Percentiles rank a stretch among this genome's conserved stretches.
Evolutionary conservation across 1,284 basidiomycete species (phyloP).

Genomic region (Testicularia cyperi): DNA sequence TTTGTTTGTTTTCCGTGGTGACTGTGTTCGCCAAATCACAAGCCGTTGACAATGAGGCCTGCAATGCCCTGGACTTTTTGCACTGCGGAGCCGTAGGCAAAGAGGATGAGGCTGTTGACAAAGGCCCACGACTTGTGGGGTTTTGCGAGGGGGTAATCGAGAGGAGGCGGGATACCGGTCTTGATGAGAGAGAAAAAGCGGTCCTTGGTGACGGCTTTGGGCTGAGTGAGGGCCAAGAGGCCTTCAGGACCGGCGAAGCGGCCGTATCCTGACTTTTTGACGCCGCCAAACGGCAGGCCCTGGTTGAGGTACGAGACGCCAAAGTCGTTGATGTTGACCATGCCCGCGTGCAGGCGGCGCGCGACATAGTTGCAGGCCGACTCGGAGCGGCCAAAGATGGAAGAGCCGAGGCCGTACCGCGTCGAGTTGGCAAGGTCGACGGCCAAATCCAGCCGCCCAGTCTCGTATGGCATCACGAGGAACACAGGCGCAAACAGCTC

Average conservation of each 20-base stretch:
- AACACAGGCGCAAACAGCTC: conserved; percentile 57
- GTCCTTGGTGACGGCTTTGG: conserved; percentile 84
- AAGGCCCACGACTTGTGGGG: conserved; percentile 20
- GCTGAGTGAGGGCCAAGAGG: conserved; percentile 77
- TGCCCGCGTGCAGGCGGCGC: conserved; percentile 79
- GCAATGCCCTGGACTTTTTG: conserved; percentile 3
- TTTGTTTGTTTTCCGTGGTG: not conserved
- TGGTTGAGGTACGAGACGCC: conserved; percentile 88
- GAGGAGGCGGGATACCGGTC: conserved; percentile 73
- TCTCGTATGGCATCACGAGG: conserved; percentile 58
- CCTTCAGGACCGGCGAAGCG: conserved; percentile 75
- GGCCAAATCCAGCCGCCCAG: conserved; percentile 79
- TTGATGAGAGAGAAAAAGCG: conserved; percentile 77
- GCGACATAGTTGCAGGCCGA: conserved; percentile 76
- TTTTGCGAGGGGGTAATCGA: conserved; percentile 58
- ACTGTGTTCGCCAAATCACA: too few species aligned
- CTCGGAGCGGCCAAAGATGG: conserved; percentile 85
- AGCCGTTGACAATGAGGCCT: conserved; percentile 9
- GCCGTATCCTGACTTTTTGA: conserved; percentile 65
- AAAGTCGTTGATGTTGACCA: conserved; percentile 89
- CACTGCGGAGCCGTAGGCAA: conserved; percentile 17
- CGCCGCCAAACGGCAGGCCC: conserved; percentile 89
- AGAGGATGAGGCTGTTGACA: conserved; percentile 13
- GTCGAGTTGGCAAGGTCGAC: conserved; percentile 82
- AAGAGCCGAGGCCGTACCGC: conserved; percentile 86